phyloP scores from a whole-genome alignment of 768 basidiomycete genomes.

The Pisolithus microcarpus region DNA sequence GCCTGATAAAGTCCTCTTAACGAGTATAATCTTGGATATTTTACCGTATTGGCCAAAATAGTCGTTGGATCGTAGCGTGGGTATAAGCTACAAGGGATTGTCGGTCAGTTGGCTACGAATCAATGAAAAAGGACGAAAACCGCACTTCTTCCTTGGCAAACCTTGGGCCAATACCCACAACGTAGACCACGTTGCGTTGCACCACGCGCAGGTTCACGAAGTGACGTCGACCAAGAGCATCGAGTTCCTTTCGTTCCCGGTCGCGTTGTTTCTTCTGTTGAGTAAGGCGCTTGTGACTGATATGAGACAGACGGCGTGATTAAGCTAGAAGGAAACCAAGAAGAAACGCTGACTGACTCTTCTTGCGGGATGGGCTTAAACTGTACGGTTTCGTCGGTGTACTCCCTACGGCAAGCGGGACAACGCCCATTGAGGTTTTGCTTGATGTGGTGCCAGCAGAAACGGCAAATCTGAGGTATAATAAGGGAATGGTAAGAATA shows the following conservation, averaged over 20 bases:
- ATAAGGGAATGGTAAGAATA: conserved; percentile 11
- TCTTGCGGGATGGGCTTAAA: conserved; percentile 93
- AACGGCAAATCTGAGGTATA: conserved; percentile 82
- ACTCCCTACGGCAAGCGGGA: conserved; percentile 90
- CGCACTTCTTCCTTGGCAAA: conserved; percentile 95
- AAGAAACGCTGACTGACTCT: conserved; percentile 59
- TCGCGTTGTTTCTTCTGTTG: conserved; percentile 94
- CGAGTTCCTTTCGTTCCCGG: conserved; percentile 92
- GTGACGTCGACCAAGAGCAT: conserved; percentile 74
- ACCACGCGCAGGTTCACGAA: conserved; percentile 94
- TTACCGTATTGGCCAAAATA: conserved; percentile 99
- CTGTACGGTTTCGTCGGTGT: conserved; percentile 88
- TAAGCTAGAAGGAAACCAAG: conserved; percentile 2
- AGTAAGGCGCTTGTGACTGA: conserved; percentile 87
- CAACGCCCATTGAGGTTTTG: conserved; percentile 93
- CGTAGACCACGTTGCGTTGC: conserved; percentile 92
- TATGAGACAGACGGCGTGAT: conserved; percentile 6
- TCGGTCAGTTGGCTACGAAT: conserved; percentile 1
- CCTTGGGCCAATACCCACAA: conserved; percentile 88
- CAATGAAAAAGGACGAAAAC: conserved; percentile 1
- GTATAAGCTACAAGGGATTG: conserved; percentile 56
- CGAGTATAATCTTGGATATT: conserved; percentile 89
- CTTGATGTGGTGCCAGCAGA: conserved; percentile 99
- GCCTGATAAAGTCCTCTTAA: conserved; percentile 77
- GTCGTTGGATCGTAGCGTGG: conserved; percentile 87